Percentiles rank a stretch among this genome's conserved stretches.
Conservation (phyloP, 148 eudicot genomes). For the Salicornia ramosissima region DNA sequence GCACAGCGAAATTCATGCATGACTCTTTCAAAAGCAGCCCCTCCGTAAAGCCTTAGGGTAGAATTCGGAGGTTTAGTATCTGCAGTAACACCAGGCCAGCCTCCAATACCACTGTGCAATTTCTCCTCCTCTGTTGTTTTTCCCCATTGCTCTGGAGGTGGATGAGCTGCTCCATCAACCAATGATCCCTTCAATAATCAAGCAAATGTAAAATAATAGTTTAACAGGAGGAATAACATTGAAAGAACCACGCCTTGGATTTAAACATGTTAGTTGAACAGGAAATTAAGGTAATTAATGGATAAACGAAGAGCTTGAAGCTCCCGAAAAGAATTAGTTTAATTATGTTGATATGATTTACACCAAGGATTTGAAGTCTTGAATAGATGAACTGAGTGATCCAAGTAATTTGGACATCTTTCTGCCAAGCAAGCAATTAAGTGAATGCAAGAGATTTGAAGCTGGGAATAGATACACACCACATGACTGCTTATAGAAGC, state of each 20-base stretch:
- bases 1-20: slow-evolving; percentile 98
- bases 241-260: neutral
- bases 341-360: neutral
- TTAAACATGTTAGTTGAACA: neutral
- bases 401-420: neutral
- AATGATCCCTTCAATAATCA: slow-evolving; percentile 57
- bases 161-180: slow-evolving; percentile 96
- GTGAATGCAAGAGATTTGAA: neutral
- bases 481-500: slow-evolving; percentile 80
- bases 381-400: neutral
- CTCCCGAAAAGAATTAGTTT: neutral
- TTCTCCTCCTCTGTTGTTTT: slow-evolving; percentile 88
- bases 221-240: neutral
- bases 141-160: slow-evolving; percentile 96
- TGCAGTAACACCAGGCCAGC: slow-evolving; percentile 85
- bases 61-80: slow-evolving; percentile 82
- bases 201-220: neutral
- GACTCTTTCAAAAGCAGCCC: slow-evolving; percentile 96
- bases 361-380: neutral
- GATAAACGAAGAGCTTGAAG: neutral
- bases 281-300: neutral
- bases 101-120: slow-evolving; percentile 81
- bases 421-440: neutral
- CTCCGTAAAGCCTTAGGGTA: slow-evolving; percentile 83
- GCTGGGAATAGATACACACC: slow-evolving; percentile 39